A percentile compares a stretch with the other conserved stretches of the same genome.
phyloP scores from a whole-genome alignment of 2,329 filamentous ascomycete genomes.

The Trichophyton verrucosum region DNA sequence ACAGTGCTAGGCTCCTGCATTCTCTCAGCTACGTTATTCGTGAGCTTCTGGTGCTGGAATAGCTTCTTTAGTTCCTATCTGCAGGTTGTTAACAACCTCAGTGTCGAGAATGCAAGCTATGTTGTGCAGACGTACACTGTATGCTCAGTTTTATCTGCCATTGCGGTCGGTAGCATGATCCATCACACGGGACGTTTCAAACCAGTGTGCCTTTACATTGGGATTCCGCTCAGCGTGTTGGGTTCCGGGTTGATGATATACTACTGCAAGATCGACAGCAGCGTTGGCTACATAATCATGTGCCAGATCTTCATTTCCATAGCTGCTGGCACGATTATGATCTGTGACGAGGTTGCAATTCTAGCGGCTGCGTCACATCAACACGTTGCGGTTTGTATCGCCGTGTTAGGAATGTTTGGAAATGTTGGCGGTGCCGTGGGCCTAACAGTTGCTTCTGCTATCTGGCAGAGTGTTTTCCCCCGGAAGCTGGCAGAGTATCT shows the following conservation, averaged over 20 bases:
- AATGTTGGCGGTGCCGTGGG: conserved; percentile 22
- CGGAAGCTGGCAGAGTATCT: conserved; percentile 11
- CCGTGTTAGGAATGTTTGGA: conserved; percentile 18
- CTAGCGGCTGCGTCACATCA: conserved; percentile 42
- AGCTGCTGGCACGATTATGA: conserved; percentile 39
- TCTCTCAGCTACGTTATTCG: conserved; percentile 31
- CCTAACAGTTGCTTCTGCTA: conserved; percentile 18
- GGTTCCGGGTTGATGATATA: conserved; percentile 42
- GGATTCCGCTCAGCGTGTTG: conserved; percentile 37
- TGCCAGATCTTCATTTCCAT: conserved; percentile 42
- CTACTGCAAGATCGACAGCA: conserved; percentile 36
- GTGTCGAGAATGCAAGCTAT: conserved; percentile 31
- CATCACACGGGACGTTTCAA: conserved; percentile 39
- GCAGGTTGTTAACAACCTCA: conserved; percentile 38
- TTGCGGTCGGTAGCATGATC: conserved; percentile 22
- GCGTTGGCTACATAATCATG: conserved; percentile 41
- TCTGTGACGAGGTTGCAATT: conserved; percentile 44
- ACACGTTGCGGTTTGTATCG: conserved; percentile 33
- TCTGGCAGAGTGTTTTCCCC: conserved; percentile 21
- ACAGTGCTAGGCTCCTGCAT: conserved; percentile 41
- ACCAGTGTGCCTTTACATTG: conserved; percentile 37
- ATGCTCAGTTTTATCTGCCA: conserved; percentile 26
- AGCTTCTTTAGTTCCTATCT: conserved; percentile 42
- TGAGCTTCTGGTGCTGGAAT: conserved; percentile 34
- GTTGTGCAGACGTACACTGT: conserved; percentile 38